Evolutionary conservation across 2,329 filamentous ascomycete species (phyloP).

Genomic region (Monilinia fructigena): DNA sequence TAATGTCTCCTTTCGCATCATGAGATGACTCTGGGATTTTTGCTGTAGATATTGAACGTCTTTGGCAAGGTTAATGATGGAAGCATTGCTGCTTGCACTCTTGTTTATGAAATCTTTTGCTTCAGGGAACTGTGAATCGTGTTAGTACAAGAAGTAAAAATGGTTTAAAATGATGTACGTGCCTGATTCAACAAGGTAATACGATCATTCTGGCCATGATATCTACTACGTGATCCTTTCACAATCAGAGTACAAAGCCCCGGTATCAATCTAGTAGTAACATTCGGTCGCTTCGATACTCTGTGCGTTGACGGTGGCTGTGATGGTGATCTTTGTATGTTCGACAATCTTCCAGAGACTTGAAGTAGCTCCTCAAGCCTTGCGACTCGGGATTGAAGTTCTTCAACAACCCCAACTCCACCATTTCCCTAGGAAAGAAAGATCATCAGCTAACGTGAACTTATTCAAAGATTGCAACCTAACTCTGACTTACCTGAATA

Average conservation of each 20-base stretch:
- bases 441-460: not conserved
- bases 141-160: not conserved
- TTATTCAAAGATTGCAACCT: not conserved
- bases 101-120: conserved; percentile 21
- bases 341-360: conserved; percentile 10
- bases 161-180: not conserved
- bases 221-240: conserved; percentile 19
- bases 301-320: not conserved
- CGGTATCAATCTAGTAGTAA: conserved; percentile 2
- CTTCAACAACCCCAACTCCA: conserved; percentile 15
- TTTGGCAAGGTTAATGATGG: conserved; percentile 15
- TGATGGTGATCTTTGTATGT: not conserved
- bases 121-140: conserved; percentile 14
- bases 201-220: conserved; percentile 24
- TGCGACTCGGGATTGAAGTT: conserved; percentile 21
- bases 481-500: not conserved
- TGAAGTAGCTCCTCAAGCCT: conserved; percentile 20
- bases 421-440: not conserved
- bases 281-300: not conserved
- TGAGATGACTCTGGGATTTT: conserved; percentile 18
- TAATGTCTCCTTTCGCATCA: conserved; percentile 18
- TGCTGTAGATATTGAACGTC: conserved; percentile 25
- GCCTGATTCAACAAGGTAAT: conserved; percentile 18
- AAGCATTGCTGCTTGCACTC: conserved; percentile 9
- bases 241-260: conserved; percentile 15